phyloP scores from a whole-genome alignment of 805 yeast genomes.

The Candida loeiensis region DNA sequence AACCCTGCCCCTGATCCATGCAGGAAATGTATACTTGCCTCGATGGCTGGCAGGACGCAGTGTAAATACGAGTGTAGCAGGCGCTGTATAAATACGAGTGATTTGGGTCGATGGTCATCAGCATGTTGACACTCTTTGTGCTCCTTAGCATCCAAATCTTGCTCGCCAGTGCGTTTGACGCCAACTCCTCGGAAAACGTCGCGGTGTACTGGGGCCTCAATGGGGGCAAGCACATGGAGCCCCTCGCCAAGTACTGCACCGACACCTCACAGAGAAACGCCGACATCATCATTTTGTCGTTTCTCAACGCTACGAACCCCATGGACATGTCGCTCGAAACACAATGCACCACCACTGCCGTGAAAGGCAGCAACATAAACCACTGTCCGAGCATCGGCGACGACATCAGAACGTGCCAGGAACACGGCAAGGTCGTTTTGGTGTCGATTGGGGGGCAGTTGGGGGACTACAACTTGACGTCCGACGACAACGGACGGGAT shows the following conservation, averaged over 20 bases:
- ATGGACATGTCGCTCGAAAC: conserved; percentile 49
- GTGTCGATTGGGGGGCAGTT: conserved; percentile 75
- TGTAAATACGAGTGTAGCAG: not conserved
- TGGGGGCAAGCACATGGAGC: conserved; percentile 30
- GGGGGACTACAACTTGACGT: conserved; percentile 52
- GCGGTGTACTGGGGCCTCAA: conserved; percentile 91
- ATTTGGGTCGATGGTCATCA: not conserved
- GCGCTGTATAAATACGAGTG: not conserved
- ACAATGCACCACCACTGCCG: conserved; percentile 37
- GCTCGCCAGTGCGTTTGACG: conserved; percentile 20
- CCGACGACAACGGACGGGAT: conserved; percentile 51
- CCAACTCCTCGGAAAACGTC: conserved; percentile 50
- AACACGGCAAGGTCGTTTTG: conserved; percentile 66
- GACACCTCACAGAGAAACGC: conserved; percentile 4
- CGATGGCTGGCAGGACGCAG: not conserved
- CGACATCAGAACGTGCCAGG: conserved; percentile 73
- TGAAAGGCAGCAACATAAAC: conserved; percentile 14
- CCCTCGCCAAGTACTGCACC: conserved; percentile 13
- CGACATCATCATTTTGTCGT: conserved; percentile 9
- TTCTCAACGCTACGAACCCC: conserved; percentile 8
- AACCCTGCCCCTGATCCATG: not conserved
- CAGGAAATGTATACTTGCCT: not conserved
- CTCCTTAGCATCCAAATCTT: not conserved
- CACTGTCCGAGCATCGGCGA: conserved; percentile 35
- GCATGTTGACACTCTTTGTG: not conserved